These are phyloP conservation scores for Fusarium hostae DNA, from an alignment of 2,329 filamentous ascomycete species.

Conservation along the genomic window DNA sequence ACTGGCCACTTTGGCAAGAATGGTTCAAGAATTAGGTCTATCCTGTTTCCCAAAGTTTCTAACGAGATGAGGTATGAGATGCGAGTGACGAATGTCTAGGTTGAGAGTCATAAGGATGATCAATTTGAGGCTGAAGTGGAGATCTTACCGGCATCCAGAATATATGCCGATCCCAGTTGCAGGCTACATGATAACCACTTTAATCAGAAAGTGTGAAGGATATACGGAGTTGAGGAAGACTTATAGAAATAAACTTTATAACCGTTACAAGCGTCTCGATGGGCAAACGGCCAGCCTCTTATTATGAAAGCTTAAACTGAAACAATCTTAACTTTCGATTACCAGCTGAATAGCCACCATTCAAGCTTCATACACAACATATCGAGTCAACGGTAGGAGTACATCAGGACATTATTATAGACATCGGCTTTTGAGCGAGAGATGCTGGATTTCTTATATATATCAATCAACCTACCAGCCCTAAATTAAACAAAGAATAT, in stretches of 20 bases:
- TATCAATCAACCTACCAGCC: neutral
- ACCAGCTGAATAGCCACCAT: neutral
- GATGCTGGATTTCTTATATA: neutral
- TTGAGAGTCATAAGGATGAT: neutral
- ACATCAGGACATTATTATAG: neutral
- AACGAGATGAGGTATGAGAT: neutral
- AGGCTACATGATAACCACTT: neutral
- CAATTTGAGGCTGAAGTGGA: neutral
- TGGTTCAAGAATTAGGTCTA: too few species aligned
- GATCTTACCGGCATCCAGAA: neutral
- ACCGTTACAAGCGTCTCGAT: neutral
- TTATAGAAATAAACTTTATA: neutral
- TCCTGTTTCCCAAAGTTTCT: too few species aligned
- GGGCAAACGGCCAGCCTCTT: neutral
- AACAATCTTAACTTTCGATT: neutral
- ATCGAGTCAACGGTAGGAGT: rapidly evolving
- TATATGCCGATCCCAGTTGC: neutral
- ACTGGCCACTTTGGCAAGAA: too few species aligned
- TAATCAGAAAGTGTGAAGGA: neutral
- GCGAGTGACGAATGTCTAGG: rapidly evolving
- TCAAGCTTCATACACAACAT: neutral
- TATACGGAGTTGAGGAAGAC: neutral
- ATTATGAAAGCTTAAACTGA: neutral
- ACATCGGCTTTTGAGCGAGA: rapidly evolving
- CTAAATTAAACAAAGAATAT: rapidly evolving